Conservation (phyloP, 1,284 basidiomycete species). For the Exobasidium rhododendri region DNA sequence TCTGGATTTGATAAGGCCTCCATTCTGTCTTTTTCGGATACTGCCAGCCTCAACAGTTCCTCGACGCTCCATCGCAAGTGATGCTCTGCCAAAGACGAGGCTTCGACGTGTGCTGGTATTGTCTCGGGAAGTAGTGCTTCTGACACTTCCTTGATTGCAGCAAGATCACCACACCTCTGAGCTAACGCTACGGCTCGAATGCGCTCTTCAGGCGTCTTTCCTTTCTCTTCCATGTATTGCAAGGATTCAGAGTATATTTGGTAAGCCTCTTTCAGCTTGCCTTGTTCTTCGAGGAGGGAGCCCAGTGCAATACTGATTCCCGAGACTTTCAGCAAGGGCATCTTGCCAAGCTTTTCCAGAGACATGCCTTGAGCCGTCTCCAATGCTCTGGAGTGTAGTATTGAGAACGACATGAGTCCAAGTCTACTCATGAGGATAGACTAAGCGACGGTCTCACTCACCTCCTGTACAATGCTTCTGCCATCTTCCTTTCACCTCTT, state of each 20-base stretch:
- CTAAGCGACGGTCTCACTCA: constrained; percentile 1
- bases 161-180: constrained; percentile 45
- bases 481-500: constrained; percentile 38
- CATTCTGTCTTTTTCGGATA: constrained; percentile 22
- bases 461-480: constrained; percentile 38
- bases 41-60: constrained; percentile 40
- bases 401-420: not conserved
- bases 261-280: constrained; percentile 28
- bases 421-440: too few species aligned
- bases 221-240: constrained; percentile 20
- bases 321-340: constrained; percentile 44
- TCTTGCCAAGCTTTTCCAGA: constrained; percentile 2
- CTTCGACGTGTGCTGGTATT: not conserved
- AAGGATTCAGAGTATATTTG: constrained; percentile 41
- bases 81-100: constrained; percentile 24
- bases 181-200: constrained; percentile 46
- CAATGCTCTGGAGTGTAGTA: constrained; percentile 13
- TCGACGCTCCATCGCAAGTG: constrained; percentile 55
- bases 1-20: constrained; percentile 1
- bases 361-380: constrained; percentile 7
- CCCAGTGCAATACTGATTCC: constrained; percentile 53
- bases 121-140: not conserved
- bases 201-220: constrained; percentile 23
- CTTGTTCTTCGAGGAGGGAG: constrained; percentile 44
- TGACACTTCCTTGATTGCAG: constrained; percentile 29